A percentile compares a stretch with the other conserved stretches of the same genome.
Conservation (phyloP, 1,284 basidiomycete species). For the Moesziomyces sp. region DNA sequence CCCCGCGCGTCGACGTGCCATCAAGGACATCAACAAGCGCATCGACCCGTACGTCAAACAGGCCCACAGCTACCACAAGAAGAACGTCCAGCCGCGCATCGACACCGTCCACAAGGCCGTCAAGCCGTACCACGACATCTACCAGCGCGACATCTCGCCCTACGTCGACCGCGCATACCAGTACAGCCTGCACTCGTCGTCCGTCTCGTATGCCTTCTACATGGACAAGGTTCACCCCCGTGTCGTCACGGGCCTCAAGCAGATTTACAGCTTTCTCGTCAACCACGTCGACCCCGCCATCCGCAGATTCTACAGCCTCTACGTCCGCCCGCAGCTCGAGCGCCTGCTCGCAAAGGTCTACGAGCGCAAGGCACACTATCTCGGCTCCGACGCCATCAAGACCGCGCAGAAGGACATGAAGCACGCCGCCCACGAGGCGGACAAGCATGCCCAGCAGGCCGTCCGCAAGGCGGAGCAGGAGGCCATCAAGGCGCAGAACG, state of each 20-base stretch:
- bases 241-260: conserved; percentile 41
- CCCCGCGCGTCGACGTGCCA: conserved; percentile 47
- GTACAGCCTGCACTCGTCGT: conserved; percentile 42
- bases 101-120: conserved; percentile 47
- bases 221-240: conserved; percentile 60
- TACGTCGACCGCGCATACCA: conserved; percentile 51
- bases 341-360: conserved; percentile 51
- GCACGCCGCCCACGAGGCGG: conserved; percentile 27
- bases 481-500: conserved; percentile 47
- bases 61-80: conserved; percentile 55
- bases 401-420: conserved; percentile 39
- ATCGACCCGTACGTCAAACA: conserved; percentile 56
- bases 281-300: conserved; percentile 55
- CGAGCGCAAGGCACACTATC: conserved; percentile 52
- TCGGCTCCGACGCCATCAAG: conserved; percentile 50
- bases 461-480: conserved; percentile 48
- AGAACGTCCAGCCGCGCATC: conserved; percentile 60
- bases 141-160: conserved; percentile 64
- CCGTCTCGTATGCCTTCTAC: conserved; percentile 53
- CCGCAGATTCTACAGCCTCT: conserved; percentile 53
- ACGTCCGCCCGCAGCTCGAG: conserved; percentile 59
- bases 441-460: conserved; percentile 38
- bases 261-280: conserved; percentile 52
- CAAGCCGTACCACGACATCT: conserved; percentile 63
- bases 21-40: conserved; percentile 52